Conservation (phyloP, 2,329 filamentous ascomycete genomes). For the Scleromitrula shiraiana region DNA sequence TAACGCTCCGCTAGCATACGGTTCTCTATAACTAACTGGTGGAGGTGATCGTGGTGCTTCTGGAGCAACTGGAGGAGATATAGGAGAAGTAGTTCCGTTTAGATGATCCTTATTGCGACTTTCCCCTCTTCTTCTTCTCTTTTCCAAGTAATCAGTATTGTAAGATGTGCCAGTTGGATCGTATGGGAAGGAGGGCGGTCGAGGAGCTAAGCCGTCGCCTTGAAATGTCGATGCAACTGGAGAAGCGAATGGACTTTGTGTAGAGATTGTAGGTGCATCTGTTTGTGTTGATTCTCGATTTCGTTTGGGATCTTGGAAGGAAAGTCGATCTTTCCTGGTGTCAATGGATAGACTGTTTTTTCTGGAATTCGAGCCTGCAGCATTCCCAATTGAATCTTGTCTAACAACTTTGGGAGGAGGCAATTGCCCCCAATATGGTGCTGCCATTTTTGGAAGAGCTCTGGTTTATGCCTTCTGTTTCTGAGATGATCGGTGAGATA, state of each 20-base stretch:
- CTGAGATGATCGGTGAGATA: slow-evolving; percentile 1
- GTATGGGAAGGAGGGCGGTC: slow-evolving; percentile 50
- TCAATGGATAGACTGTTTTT: slow-evolving; percentile 20
- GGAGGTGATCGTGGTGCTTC: slow-evolving; percentile 51
- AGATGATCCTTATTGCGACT: slow-evolving; percentile 37
- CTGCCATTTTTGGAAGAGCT: slow-evolving; percentile 10
- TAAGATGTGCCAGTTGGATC: slow-evolving; percentile 26
- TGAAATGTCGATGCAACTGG: slow-evolving; percentile 44
- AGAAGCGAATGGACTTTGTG: slow-evolving; percentile 49
- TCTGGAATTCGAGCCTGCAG: slow-evolving; percentile 16
- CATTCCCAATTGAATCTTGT: slow-evolving; percentile 32
- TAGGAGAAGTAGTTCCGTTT: slow-evolving; percentile 23
- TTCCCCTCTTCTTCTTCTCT: slow-evolving; percentile 34
- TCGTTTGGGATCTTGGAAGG: slow-evolving; percentile 33
- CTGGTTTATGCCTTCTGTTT: neutral
- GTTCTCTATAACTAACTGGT: slow-evolving; percentile 48
- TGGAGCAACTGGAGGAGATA: slow-evolving; percentile 43
- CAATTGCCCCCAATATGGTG: slow-evolving; percentile 49
- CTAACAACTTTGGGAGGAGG: slow-evolving; percentile 39
- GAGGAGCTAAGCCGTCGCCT: slow-evolving; percentile 46
- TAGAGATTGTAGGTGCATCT: slow-evolving; percentile 49
- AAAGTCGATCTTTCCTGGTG: slow-evolving; percentile 19
- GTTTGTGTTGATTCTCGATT: slow-evolving; percentile 45
- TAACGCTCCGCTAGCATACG: slow-evolving; percentile 34
- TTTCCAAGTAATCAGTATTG: slow-evolving; percentile 37